Evolutionary conservation across 192 early-diverging fungal genomes (phyloP).

Genomic region (Backusella luteola): DNA sequence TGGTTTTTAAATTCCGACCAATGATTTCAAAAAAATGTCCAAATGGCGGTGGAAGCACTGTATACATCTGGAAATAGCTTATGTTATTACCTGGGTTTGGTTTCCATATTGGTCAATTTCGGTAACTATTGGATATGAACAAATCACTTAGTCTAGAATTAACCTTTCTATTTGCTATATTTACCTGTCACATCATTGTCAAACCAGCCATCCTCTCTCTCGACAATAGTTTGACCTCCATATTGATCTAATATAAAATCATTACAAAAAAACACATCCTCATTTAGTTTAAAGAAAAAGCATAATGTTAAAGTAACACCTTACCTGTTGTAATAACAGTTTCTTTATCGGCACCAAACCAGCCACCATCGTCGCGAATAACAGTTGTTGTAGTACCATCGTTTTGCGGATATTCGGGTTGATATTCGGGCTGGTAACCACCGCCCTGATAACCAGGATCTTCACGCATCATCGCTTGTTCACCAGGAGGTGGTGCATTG

Average conservation of each 20-base stretch:
- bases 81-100: conserved; percentile 12
- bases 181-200: conserved; percentile 25
- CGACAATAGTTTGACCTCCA: conserved; percentile 24
- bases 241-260: conserved; percentile 23
- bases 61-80: not conserved
- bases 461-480: not conserved
- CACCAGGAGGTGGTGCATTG: not conserved
- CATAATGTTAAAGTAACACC: not conserved
- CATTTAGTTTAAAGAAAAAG: not conserved
- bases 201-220: conserved; percentile 36
- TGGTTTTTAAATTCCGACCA: too few species aligned
- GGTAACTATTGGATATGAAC: conserved; percentile 13
- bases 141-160: not conserved
- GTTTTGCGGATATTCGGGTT: not conserved
- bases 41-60: too few species aligned
- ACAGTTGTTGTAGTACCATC: conserved; percentile 26
- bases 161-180: not conserved
- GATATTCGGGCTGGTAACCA: not conserved
- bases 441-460: conserved; percentile 17
- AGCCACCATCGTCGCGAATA: conserved; percentile 30
- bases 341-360: conserved; percentile 29
- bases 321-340: conserved; percentile 27
- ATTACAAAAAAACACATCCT: not conserved
- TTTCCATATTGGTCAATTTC: conserved; percentile 31
- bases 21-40: too few species aligned